A percentile compares a stretch with the other conserved stretches of the same genome.
These are phyloP conservation scores for Fusarium ambrosium DNA, from an alignment of 2,329 filamentous ascomycete genomes.

Conservation along the genomic window DNA sequence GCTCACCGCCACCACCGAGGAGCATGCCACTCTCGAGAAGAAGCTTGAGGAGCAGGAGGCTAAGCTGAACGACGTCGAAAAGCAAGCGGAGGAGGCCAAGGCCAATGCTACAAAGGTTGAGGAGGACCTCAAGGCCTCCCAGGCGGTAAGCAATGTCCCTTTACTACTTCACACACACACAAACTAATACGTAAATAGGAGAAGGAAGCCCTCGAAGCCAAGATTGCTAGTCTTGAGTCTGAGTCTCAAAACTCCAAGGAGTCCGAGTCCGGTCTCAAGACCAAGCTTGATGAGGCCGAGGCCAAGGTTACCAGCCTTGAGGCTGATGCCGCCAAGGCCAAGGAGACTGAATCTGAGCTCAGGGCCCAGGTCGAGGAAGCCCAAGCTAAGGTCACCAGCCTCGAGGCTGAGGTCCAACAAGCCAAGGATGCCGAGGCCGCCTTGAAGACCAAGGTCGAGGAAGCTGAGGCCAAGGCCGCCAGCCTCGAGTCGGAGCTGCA, in stretches of 20 bases:
- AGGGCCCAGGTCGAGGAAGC: constrained; percentile 31
- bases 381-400: constrained; percentile 15
- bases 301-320: constrained; percentile 25
- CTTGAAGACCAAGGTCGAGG: constrained; percentile 33
- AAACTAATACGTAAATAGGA: constrained; percentile 39
- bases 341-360: constrained; percentile 35
- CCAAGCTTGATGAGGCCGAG: constrained; percentile 40
- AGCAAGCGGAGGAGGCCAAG: constrained; percentile 52
- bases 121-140: constrained; percentile 52
- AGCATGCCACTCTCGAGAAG: constrained; percentile 39
- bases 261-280: constrained; percentile 34
- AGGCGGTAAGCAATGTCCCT: constrained; percentile 46
- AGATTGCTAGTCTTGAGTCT: constrained; percentile 36
- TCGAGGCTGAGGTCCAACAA: constrained; percentile 17
- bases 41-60: constrained; percentile 41
- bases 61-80: constrained; percentile 49
- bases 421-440: constrained; percentile 16
- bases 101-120: constrained; percentile 54
- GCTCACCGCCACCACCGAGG: constrained; percentile 27
- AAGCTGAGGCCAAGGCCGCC: constrained; percentile 20
- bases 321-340: constrained; percentile 31
- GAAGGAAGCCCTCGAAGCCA: constrained; percentile 41
- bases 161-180: neutral
- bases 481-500: constrained; percentile 18
- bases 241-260: constrained; percentile 35